Percentiles rank a stretch among this genome's conserved stretches.
Evolutionary conservation across 2,329 filamentous ascomycete species (phyloP).

Genomic region (Aphanoascus verrucosus): DNA sequence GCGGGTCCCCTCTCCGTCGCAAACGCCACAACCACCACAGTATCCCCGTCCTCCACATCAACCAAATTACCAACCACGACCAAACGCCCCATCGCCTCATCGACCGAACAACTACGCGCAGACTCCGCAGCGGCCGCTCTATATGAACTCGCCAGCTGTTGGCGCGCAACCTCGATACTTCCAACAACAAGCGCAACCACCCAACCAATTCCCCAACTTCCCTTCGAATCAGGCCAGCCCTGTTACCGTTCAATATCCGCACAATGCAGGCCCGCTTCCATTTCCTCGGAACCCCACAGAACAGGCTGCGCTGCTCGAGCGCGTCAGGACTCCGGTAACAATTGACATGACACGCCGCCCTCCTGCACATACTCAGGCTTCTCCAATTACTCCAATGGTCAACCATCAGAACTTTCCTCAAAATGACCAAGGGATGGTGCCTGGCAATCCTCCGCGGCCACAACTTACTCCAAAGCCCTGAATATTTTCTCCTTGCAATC

Average conservation of each 20-base stretch:
- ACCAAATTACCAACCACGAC: conserved; percentile 22
- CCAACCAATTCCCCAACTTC: conserved; percentile 22
- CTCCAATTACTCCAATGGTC: conserved; percentile 13
- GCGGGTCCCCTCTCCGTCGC: conserved; percentile 22
- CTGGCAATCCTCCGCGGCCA: not conserved
- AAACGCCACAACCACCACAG: conserved; percentile 18
- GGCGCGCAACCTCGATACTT: conserved; percentile 25
- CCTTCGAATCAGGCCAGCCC: conserved; percentile 24
- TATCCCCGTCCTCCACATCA: conserved; percentile 19
- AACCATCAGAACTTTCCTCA: conserved; percentile 4
- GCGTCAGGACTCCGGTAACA: conserved; percentile 31
- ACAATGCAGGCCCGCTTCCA: conserved; percentile 25
- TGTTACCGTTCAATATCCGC: conserved; percentile 25
- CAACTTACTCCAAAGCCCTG: conserved; percentile 5
- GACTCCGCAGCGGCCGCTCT: conserved; percentile 28
- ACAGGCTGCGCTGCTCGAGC: conserved; percentile 31
- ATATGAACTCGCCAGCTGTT: conserved; percentile 24
- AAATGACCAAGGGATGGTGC: conserved; percentile 6
- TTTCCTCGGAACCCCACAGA: conserved; percentile 33
- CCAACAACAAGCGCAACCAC: conserved; percentile 24
- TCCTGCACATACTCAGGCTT: conserved; percentile 27
- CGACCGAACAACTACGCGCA: conserved; percentile 25
- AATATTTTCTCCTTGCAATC: not conserved
- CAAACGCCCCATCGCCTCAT: conserved; percentile 26
- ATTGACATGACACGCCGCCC: conserved; percentile 26